Evolutionary conservation across 441 rosid genomes (phyloP).

Genomic region (Gossypium davidsonii): DNA sequence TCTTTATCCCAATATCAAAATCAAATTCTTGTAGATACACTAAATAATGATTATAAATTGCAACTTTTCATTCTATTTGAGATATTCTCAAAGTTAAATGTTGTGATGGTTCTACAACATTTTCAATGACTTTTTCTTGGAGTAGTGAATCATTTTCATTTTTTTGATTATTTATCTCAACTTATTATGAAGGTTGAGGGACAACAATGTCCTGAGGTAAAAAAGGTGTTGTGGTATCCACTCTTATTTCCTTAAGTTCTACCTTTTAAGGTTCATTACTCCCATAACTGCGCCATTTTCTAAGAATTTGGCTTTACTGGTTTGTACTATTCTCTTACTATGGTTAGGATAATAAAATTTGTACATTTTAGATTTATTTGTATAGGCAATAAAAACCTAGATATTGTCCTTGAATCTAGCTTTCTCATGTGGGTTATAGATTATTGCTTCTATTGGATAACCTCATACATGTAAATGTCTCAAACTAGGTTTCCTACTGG

Average conservation of each 20-base stretch:
- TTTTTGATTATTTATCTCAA: too few relatives aligned
- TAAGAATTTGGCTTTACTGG: not conserved
- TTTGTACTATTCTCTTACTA: not conserved
- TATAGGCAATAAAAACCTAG: not conserved
- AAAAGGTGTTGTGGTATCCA: too few relatives aligned
- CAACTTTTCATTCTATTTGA: not conserved
- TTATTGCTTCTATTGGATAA: not conserved
- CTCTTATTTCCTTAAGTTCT: too few relatives aligned
- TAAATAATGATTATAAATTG: not conserved
- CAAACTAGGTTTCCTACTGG: not conserved
- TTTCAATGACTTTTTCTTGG: not conserved
- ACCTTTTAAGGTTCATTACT: too few relatives aligned
- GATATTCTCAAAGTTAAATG: not conserved
- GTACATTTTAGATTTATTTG: not conserved
- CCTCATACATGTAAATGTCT: not conserved
- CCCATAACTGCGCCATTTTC: not conserved
- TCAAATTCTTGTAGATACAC: not conserved
- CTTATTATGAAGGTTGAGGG: too few relatives aligned
- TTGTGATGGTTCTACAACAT: not conserved
- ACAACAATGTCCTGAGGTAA: too few relatives aligned
- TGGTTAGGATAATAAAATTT: not conserved
- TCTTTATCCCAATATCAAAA: not conserved
- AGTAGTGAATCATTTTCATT: not conserved
- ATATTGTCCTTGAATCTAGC: not conserved
- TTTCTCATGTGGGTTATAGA: not conserved